phyloP scores from a whole-genome alignment of 495 filamentous ascomycete genomes.

The Parachaetomium inaequale region DNA sequence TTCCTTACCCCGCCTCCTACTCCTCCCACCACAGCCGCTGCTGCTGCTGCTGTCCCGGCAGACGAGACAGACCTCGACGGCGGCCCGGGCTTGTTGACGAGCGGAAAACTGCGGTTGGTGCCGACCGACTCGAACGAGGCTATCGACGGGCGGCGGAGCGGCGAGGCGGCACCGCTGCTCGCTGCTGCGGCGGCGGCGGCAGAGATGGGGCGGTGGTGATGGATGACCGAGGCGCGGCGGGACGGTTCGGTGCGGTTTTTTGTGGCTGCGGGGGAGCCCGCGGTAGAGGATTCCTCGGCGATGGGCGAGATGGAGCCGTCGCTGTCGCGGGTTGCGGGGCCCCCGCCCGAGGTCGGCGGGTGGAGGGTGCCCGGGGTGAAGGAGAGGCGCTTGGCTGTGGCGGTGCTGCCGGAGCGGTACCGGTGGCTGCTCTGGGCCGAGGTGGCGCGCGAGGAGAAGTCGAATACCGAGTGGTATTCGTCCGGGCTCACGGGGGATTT shows the following conservation, averaged over 20 bases:
- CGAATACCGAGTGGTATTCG: slow-evolving; percentile 14
- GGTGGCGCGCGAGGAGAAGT: slow-evolving; percentile 22
- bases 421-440: slow-evolving; percentile 31
- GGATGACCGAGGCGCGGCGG: slow-evolving; percentile 26
- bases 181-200: slow-evolving; percentile 21
- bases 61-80: no score
- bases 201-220: slow-evolving; percentile 42
- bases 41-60: no score
- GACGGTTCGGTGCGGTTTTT: slow-evolving; percentile 16
- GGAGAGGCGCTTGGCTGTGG: slow-evolving; percentile 31
- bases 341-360: slow-evolving; percentile 14
- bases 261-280: background rate
- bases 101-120: slow-evolving; percentile 51
- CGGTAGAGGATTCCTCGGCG: slow-evolving; percentile 26
- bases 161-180: no score
- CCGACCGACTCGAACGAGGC: slow-evolving; percentile 49
- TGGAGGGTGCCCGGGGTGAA: slow-evolving; percentile 19
- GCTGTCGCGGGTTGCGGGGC: slow-evolving; percentile 22
- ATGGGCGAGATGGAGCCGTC: slow-evolving; percentile 35
- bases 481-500: slow-evolving; percentile 25
- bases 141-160: slow-evolving; percentile 45
- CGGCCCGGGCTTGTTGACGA: slow-evolving; percentile 49
- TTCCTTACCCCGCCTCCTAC: no score
- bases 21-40: no score
- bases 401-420: slow-evolving; percentile 24